Evolutionary conservation across 345 rosid species (phyloP), one percentile per base, ranked within the genome.

Genomic region (Arabis hirsuta): DNA sequence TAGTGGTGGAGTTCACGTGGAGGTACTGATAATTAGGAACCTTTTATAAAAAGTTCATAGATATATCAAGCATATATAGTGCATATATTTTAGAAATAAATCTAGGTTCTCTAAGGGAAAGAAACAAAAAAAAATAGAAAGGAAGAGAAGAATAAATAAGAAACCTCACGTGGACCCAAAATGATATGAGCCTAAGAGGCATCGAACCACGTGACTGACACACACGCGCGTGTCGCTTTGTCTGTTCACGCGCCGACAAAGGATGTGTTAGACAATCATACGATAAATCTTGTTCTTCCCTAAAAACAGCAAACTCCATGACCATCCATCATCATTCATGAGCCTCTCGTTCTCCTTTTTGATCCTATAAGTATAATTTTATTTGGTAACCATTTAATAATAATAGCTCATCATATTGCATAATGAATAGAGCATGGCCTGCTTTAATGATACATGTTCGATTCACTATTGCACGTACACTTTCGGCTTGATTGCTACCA

Each of bases 181-280:
- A 48, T 55, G 79, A 53, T 51, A 46, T 0, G 62, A 69, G 72
- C 55, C 66, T 42, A 31, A 64, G 71, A 44, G 26, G 8, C 41
- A 4, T 62, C 48, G 42, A 44, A 60, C 32, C 76, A 69, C 65
- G 75, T 70, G 71, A 70, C 22, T 59, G 14, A 0, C 50, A 71
- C 73, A 52, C 51, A 42, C 56, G 63, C 44, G 62, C 47, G 62
- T 76, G 80, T 68, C 80, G 66, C 32, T 22, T 62, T 68, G 84
- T 81, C 78, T 55, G 66, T 29, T 42, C 76, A 48, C 70, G 66
- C 62, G 70, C 80, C 73, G 80, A 81, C 82, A 81, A 38, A 46
- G n/a, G 41, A 75, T 62, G 69, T 68, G 65, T 47, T 54, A 31
- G 38, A 64, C 82, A 81, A 78, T 78, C 80, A 78, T 81, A 71